These are phyloP conservation scores for Phytophthora sp. DNA, from an alignment of 352 stramenopile genomes.

Conservation along the genomic window DNA sequence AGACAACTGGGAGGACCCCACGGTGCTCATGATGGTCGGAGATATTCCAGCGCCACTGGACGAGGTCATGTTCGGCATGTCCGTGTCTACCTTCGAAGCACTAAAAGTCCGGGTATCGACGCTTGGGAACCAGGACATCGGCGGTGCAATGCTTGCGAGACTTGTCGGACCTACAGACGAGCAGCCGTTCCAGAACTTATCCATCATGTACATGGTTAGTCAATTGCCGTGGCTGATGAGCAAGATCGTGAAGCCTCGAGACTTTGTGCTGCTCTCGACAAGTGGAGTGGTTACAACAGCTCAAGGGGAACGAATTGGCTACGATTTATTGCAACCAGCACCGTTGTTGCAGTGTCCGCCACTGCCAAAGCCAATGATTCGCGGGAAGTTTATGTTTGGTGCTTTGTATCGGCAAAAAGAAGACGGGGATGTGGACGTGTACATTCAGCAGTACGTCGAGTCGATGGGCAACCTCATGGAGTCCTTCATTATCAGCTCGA, in stretches of 20 bases:
- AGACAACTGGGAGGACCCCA: conserved; percentile 35
- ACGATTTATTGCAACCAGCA: conserved; percentile 60
- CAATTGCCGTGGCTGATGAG: conserved; percentile 41
- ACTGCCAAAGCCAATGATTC: conserved; percentile 37
- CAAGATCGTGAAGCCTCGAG: conserved; percentile 46
- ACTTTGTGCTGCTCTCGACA: conserved; percentile 53
- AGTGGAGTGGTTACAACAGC: conserved; percentile 44
- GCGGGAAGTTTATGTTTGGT: conserved; percentile 43
- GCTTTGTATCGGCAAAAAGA: conserved; percentile 39
- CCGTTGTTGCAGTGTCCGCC: conserved; percentile 38
- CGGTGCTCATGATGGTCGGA: conserved; percentile 46
- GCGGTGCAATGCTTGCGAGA: conserved; percentile 56
- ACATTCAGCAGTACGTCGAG: conserved; percentile 43
- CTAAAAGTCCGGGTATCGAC: conserved; percentile 38
- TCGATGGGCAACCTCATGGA: conserved; percentile 32
- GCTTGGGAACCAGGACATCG: conserved; percentile 29
- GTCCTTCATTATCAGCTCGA: conserved; percentile 29
- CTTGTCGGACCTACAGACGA: conserved; percentile 43
- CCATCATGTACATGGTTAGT: conserved; percentile 51
- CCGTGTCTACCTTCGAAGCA: conserved; percentile 43
- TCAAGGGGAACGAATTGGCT: conserved; percentile 53
- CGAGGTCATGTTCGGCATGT: conserved; percentile 67
- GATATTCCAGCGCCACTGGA: conserved; percentile 47
- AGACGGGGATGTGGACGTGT: conserved; percentile 42
- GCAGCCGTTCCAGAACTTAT: conserved; percentile 51